phyloP scores from a whole-genome alignment of 768 basidiomycete genomes.

The Suillus lakei region DNA sequence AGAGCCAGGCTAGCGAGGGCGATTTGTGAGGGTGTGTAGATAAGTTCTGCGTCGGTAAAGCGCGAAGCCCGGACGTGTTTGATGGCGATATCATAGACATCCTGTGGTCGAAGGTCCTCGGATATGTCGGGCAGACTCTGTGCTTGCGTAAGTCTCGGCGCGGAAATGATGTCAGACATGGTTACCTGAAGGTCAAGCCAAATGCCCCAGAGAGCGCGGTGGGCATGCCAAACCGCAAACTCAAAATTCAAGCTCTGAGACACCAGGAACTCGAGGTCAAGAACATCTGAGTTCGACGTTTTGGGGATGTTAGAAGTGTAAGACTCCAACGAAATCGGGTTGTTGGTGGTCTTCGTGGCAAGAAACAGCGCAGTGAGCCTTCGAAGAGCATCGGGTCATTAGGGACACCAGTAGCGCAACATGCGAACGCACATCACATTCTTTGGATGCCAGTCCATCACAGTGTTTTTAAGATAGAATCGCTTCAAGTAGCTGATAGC shows the following conservation, averaged over 20 bases:
- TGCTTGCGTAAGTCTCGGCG: conserved; percentile 15
- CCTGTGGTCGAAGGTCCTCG: conserved; percentile 50
- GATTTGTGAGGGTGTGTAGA: conserved; percentile 94
- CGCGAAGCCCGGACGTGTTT: conserved; percentile 77
- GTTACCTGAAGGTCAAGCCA: conserved; percentile 86
- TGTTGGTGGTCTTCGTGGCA: conserved; percentile 97
- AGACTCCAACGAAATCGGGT: conserved; percentile 83
- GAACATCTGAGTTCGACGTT: conserved; percentile 79
- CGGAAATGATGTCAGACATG: conserved; percentile 8
- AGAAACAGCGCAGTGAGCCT: conserved; percentile 97
- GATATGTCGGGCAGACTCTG: conserved; percentile 64
- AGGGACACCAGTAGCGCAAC: neutral
- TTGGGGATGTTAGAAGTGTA: conserved; percentile 87
- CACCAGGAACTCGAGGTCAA: conserved; percentile 94
- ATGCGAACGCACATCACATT: conserved; percentile 85
- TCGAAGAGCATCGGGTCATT: conserved; percentile 4
- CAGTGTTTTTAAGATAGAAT: conserved; percentile 96
- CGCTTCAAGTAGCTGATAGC: conserved; percentile 92
- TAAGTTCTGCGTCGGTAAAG: conserved; percentile 88
- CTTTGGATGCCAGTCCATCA: conserved; percentile 99
- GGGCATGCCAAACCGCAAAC: conserved; percentile 91
- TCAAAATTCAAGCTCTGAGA: conserved; percentile 95
- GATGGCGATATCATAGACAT: conserved; percentile 68
- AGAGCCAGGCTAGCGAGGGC: conserved; percentile 80
- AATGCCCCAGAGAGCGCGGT: conserved; percentile 86